These are phyloP conservation scores for Leucogyrophana mollusca DNA, from an alignment of 768 basidiomycete species.

Conservation along the genomic window DNA sequence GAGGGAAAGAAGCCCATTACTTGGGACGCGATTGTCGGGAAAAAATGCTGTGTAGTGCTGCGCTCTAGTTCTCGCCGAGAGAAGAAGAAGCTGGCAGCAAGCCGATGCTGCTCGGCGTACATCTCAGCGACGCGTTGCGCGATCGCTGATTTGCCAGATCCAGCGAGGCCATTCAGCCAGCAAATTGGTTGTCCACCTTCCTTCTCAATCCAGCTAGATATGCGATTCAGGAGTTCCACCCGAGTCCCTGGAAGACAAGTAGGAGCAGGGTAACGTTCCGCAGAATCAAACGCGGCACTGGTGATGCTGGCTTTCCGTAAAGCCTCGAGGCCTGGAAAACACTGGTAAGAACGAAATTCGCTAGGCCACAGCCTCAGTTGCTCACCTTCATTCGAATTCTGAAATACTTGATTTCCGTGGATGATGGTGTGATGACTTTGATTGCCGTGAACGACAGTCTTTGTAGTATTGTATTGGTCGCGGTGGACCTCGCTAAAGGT, in stretches of 20 bases:
- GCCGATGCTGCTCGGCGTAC: slow-evolving; percentile 13
- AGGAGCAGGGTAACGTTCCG: slow-evolving; percentile 17
- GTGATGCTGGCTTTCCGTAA: slow-evolving; percentile 10
- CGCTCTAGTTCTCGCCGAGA: too few species aligned
- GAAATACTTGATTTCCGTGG: slow-evolving; percentile 15
- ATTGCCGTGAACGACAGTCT: slow-evolving; percentile 5
- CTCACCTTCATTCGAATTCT: slow-evolving; percentile 10
- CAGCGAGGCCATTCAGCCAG: slow-evolving; percentile 25
- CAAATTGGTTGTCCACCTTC: slow-evolving; percentile 10
- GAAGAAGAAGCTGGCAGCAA: too few species aligned
- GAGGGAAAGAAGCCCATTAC: slow-evolving; percentile 20
- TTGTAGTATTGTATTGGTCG: slow-evolving; percentile 9
- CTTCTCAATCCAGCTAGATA: slow-evolving; percentile 14
- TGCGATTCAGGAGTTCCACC: slow-evolving; percentile 11
- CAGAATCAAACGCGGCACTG: slow-evolving; percentile 15
- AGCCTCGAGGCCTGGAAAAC: slow-evolving; percentile 12
- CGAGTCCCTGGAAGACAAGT: slow-evolving; percentile 19
- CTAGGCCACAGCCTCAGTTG: too few species aligned
- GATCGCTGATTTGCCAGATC: slow-evolving; percentile 26
- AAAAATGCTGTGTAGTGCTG: too few species aligned
- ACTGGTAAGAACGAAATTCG: neutral
- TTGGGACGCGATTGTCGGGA: too few species aligned
- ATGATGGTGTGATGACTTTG: slow-evolving; percentile 14
- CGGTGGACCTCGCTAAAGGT: too few species aligned
- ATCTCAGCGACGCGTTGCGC: slow-evolving; percentile 30